A percentile compares a stretch with the other conserved stretches of the same genome.
These are phyloP conservation scores for Boehmeria nivea DNA, from an alignment of 306 rosid genomes.

Conservation along the genomic window DNA sequence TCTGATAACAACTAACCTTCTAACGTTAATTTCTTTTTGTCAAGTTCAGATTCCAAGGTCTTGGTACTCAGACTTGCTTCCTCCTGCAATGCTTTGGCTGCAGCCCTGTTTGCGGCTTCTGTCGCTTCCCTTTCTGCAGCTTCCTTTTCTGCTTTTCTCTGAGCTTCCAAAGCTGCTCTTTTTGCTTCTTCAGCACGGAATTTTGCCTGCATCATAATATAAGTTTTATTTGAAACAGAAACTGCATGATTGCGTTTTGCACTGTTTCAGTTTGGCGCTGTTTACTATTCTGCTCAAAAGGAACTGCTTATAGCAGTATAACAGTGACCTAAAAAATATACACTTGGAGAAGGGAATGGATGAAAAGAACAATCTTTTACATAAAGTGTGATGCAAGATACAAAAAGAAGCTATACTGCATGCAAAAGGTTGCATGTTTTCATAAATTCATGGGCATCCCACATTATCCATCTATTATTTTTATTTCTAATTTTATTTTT, in stretches of 20 bases:
- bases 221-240: not conserved
- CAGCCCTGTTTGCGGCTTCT: slow-evolving; percentile 33
- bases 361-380: too few species aligned
- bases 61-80: slow-evolving; percentile 37
- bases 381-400: too few species aligned
- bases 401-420: too few species aligned
- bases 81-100: slow-evolving; percentile 29
- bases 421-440: too few species aligned
- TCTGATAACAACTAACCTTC: slow-evolving; percentile 21
- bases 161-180: slow-evolving; percentile 69
- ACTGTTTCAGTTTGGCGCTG: too few species aligned
- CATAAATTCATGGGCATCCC: too few species aligned
- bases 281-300: not conserved
- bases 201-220: slow-evolving; percentile 51
- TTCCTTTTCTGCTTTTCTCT: slow-evolving; percentile 50
- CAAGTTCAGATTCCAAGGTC: slow-evolving; percentile 24
- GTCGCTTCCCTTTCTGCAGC: slow-evolving; percentile 39
- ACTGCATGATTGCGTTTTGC: too few species aligned
- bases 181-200: slow-evolving; percentile 68
- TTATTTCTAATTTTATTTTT: too few species aligned
- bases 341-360: too few species aligned
- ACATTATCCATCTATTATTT: too few species aligned
- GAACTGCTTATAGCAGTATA: not conserved
- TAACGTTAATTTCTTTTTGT: slow-evolving; percentile 13
- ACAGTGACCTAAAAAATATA: too few species aligned